Conservation (phyloP, 2,329 filamentous ascomycete genomes). For the Calycina herbarum region DNA sequence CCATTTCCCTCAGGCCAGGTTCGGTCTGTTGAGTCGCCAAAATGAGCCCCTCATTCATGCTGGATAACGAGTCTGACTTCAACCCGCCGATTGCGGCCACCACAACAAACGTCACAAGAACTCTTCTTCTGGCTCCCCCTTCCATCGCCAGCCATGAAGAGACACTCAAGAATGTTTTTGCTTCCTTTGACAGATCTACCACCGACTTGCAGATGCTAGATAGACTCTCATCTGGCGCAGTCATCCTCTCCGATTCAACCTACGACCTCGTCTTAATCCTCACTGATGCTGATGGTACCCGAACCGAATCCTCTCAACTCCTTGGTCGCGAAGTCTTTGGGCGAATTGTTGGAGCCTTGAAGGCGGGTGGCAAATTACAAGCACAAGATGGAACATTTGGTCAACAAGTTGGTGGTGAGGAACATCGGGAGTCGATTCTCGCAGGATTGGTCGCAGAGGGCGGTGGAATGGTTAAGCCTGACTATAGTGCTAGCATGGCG, state of each 20-base stretch:
- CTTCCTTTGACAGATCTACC: slow-evolving; percentile 68
- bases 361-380: slow-evolving; percentile 64
- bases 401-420: slow-evolving; percentile 42
- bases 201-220: slow-evolving; percentile 98
- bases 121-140: slow-evolving; percentile 84
- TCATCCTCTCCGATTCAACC: slow-evolving; percentile 70
- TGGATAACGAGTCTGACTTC: slow-evolving; percentile 38
- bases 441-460: slow-evolving; percentile 69
- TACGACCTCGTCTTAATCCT: slow-evolving; percentile 88
- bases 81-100: slow-evolving; percentile 20
- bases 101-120: slow-evolving; percentile 47
- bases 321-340: slow-evolving; percentile 68
- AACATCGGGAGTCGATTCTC: slow-evolving; percentile 77
- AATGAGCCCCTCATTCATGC: slow-evolving; percentile 36
- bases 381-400: slow-evolving; percentile 67
- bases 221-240: slow-evolving; percentile 78
- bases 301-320: slow-evolving; percentile 61
- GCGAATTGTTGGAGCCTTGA: slow-evolving; percentile 69
- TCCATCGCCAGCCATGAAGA: slow-evolving; percentile 85
- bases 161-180: slow-evolving; percentile 69
- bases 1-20: background rate
- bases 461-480: slow-evolving; percentile 73
- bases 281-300: slow-evolving; percentile 70
- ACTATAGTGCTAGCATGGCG: slow-evolving; percentile 42
- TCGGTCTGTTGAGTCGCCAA: slow-evolving; percentile 12